Evolutionary conservation across 192 early-diverging fungal genomes (phyloP), one percentile per base, ranked within the genome.

Genomic region (Umbelopsis vinacea): DNA sequence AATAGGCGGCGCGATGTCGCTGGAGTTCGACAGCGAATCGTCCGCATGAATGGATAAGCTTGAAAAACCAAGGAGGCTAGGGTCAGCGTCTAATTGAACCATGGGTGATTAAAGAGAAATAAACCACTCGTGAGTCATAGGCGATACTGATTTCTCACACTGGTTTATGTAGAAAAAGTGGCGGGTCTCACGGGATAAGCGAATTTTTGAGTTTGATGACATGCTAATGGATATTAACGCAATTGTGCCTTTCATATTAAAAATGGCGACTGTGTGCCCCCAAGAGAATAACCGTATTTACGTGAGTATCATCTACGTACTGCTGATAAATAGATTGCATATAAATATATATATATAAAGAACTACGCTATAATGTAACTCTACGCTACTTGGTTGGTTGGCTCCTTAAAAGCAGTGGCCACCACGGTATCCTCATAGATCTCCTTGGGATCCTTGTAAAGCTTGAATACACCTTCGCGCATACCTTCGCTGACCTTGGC

Each of bases 31-130:
- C 21, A 82, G 52, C n/a, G 74, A 69, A 2, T 60, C 26, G 72
- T 89, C 87, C 52, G 83, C 84, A 66, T 90, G 89, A 48, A 90
- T 50, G 17, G 84, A 46, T 53, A 83, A 78, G 12, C 84, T 90
- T 14, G 83, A 70, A 48, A 76, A 72, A 33, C 7, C 26, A 3
- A 63, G 57, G 6, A 35, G 57, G 53, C 53, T 54, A 23, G 53
- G 23, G 26, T 54, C 53, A 8, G 6, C 40, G 40, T 54, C 53
- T 4, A 54, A 54, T 0, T 29, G 11, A 22, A 54, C 53, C 53
- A 54, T 54, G 22, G 19, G 14, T 8, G 29, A 29, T 29, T n/a
- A 26, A 54, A 54, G 6, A 52, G 23, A 9, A 22, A 26, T 8
- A 23, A 26, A 14, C n/a, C n/a, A n/a, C n/a, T n/a, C n/a, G n/a